Evolutionary conservation across 495 filamentous ascomycete genomes (phyloP).

Genomic region (Penicillium waksmanii): DNA sequence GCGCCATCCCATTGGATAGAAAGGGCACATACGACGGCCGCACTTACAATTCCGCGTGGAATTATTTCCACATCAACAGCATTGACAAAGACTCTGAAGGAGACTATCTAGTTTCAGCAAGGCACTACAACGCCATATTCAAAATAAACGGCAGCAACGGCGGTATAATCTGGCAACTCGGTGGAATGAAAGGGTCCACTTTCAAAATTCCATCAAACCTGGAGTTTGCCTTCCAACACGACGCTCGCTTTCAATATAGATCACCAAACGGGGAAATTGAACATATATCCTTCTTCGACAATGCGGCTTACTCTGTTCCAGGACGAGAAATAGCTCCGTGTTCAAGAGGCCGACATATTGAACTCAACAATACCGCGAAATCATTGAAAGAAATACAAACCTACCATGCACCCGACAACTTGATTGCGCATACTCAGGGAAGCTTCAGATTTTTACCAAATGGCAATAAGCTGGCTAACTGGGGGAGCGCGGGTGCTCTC

Average conservation of each 20-base stretch:
- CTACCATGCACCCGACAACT: slow-evolving; percentile 39
- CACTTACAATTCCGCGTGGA: slow-evolving; percentile 34
- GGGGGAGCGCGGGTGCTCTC: slow-evolving; percentile 52
- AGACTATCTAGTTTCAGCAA: slow-evolving; percentile 56
- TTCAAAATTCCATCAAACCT: slow-evolving; percentile 27
- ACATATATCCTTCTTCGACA: slow-evolving; percentile 51
- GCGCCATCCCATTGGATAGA: slow-evolving; percentile 43
- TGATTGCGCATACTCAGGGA: slow-evolving; percentile 54
- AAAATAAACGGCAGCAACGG: slow-evolving; percentile 53
- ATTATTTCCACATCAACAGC: slow-evolving; percentile 60
- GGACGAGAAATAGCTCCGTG: slow-evolving; percentile 14
- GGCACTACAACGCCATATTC: slow-evolving; percentile 44
- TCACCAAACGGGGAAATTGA: slow-evolving; percentile 37
- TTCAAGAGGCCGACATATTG: slow-evolving; percentile 51
- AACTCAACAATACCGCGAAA: slow-evolving; percentile 41
- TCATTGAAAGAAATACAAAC: slow-evolving; percentile 38
- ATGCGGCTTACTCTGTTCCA: slow-evolving; percentile 27
- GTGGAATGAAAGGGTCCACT: slow-evolving; percentile 34
- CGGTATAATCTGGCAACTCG: slow-evolving; percentile 53
- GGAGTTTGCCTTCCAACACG: slow-evolving; percentile 53
- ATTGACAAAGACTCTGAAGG: slow-evolving; percentile 53
- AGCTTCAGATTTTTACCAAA: slow-evolving; percentile 54
- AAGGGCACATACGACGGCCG: slow-evolving; percentile 35
- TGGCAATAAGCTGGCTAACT: slow-evolving; percentile 53
- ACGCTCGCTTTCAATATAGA: slow-evolving; percentile 48